Evolutionary conservation across 2,329 filamentous ascomycete genomes (phyloP), one percentile per base, ranked within the genome.

Genomic region (Botrytis porri): DNA sequence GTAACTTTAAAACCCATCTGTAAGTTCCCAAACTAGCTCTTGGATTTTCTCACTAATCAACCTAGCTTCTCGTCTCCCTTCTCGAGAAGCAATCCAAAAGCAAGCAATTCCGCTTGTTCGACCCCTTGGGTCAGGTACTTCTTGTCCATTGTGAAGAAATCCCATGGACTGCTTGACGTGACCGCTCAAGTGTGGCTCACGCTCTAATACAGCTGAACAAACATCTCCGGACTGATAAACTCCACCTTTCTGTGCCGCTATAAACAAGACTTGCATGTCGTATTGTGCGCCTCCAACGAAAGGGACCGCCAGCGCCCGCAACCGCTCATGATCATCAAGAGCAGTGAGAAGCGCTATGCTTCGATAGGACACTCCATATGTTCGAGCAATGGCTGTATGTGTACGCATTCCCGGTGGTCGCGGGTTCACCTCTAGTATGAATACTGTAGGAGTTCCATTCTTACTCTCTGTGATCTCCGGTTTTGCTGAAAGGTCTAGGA

Each of bases 21-120:
- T 61, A 16, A 61, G 25, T 35, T 61, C 59, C 59, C 35, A 61
- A 9, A 61, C 59, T 16, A 61, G 10, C 12, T 22, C 14, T 61
- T 61, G 35, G 12, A 61, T 61, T 61, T 37, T 61, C 35, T 61
- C 59, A 61, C 59, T 39, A n/a, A 61, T 18, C 35, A 61, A n/a
- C 22, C 59, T 37, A 61, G 35, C 35, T 39, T 61, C 59, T 61
- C 59, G 35, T 37, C 59, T 61, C 12, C 59, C 59, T 16, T 7
- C 35, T n/a, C 12, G 59, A 39, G 59, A 61, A 39, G 59, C 59
- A 39, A 61, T 39, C 59, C 59, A 61, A 16, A 61, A 61, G 16
- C 59, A 61, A 25, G 59, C 59, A n/a, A 61, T 61, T 25, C 59
- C 59, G 59, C 35, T 61, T 61, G 59, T 61, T 39, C 59, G 59